Percentiles rank a stretch among this genome's conserved stretches.
These are phyloP conservation scores for Pulveroboletus frians DNA, from an alignment of 768 basidiomycete species.

Conservation along the genomic window DNA sequence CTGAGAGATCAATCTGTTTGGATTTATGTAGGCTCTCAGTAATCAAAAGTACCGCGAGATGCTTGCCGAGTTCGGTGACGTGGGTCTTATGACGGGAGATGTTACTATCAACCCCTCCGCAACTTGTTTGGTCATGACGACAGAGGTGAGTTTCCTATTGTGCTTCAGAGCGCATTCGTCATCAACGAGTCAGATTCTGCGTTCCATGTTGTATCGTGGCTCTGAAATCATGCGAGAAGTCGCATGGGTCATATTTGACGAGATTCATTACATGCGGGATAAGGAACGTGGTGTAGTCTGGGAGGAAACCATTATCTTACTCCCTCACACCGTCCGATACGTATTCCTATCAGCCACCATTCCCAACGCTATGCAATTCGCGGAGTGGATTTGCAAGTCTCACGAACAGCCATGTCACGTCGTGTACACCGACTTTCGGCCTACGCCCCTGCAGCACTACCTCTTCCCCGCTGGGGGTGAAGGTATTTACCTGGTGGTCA, in stretches of 20 bases:
- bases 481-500: constrained; percentile 97
- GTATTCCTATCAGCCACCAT: constrained; percentile 99
- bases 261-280: constrained; percentile 99
- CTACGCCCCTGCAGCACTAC: constrained; percentile 96
- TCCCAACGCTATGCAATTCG: constrained; percentile 99
- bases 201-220: constrained; percentile 97
- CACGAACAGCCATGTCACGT: constrained; percentile 99
- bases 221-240: constrained; percentile 99
- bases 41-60: constrained; percentile 99
- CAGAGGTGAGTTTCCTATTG: constrained; percentile 58
- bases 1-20: constrained; percentile 15
- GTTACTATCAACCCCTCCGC: constrained; percentile 98
- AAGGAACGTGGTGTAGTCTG: constrained; percentile 99
- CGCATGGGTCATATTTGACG: constrained; percentile 99
- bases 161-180: neutral
- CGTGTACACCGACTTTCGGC: constrained; percentile 98
- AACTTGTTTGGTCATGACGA: constrained; percentile 98
- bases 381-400: constrained; percentile 96
- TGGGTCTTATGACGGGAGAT: constrained; percentile 99
- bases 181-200: constrained; percentile 65
- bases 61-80: constrained; percentile 94
- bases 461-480: constrained; percentile 96
- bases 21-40: constrained; percentile 72
- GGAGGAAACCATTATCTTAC: constrained; percentile 98
- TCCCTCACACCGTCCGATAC: constrained; percentile 93